Percentiles rank a stretch among this genome's conserved stretches.
Evolutionary conservation across 805 yeast genomes (phyloP).

Genomic region (Diddensiella caesifluorescens): DNA sequence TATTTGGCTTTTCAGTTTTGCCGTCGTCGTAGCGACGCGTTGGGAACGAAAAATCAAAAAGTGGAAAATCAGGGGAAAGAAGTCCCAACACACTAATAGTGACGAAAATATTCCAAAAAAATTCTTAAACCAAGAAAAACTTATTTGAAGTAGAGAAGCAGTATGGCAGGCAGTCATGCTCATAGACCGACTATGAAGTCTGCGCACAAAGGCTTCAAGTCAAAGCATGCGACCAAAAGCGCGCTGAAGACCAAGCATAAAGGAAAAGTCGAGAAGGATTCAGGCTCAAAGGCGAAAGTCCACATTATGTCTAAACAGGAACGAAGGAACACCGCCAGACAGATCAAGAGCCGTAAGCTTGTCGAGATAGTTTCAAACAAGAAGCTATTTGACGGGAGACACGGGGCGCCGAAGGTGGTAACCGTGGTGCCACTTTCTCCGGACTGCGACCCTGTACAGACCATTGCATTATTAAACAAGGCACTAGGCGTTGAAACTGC

Average conservation of each 20-base stretch:
- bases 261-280: slow-evolving; percentile 80
- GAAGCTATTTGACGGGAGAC: slow-evolving; percentile 70
- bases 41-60: too few relatives aligned
- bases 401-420: slow-evolving; percentile 78
- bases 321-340: slow-evolving; percentile 75
- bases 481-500: slow-evolving; percentile 21
- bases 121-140: too few relatives aligned
- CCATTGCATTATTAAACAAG: slow-evolving; percentile 25
- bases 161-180: slow-evolving; percentile 39
- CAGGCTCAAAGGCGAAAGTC: slow-evolving; percentile 6
- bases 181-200: slow-evolving; percentile 82
- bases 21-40: too few relatives aligned
- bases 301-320: slow-evolving; percentile 32
- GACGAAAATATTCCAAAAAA: too few relatives aligned
- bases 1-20: too few relatives aligned
- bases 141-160: too few relatives aligned
- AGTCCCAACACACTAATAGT: too few relatives aligned
- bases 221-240: slow-evolving; percentile 87
- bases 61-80: too few relatives aligned
- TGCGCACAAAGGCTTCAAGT: slow-evolving; percentile 84
- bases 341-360: slow-evolving; percentile 69
- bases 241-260: slow-evolving; percentile 69
- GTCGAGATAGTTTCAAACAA: slow-evolving; percentile 52
- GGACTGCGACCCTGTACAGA: slow-evolving; percentile 46
- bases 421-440: slow-evolving; percentile 73